Percentiles rank a stretch among this genome's conserved stretches.
Evolutionary conservation across 225 moss, liverwort and hornwort species (phyloP).

Genomic region (Pseudisothecium myosuroides): DNA sequence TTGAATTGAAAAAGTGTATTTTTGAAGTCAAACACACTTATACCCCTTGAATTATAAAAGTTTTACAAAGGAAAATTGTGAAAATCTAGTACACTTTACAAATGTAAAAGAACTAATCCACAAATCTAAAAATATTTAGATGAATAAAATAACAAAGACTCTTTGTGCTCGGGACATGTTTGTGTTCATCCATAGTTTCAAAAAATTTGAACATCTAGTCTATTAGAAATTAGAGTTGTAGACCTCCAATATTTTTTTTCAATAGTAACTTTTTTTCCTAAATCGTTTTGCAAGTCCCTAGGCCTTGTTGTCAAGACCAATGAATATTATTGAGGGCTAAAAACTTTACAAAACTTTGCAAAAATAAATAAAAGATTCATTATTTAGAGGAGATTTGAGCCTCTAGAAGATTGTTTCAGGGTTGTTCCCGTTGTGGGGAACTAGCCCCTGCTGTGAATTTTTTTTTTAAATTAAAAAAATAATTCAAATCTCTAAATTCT

Average conservation of each 20-base stretch:
- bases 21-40: neutral
- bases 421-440: too few relatives aligned
- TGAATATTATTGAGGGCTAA: accelerated
- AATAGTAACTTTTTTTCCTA: too few relatives aligned
- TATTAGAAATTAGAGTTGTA: neutral
- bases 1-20: neutral
- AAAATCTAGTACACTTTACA: too few relatives aligned
- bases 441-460: too few relatives aligned
- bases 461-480: too few relatives aligned
- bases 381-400: too few relatives aligned
- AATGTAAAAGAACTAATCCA: neutral
- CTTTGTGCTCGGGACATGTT: accelerated
- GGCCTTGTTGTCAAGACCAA: too few relatives aligned
- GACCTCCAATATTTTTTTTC: neutral
- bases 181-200: neutral
- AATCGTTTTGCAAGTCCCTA: too few relatives aligned
- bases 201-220: accelerated
- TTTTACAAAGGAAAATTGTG: neutral
- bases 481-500: too few relatives aligned
- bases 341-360: too few relatives aligned
- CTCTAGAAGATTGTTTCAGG: too few relatives aligned
- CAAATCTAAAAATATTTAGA: neutral
- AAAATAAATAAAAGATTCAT: too few relatives aligned
- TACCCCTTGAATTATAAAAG: neutral
- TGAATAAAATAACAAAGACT: neutral